A percentile compares a stretch with the other conserved stretches of the same genome.
Conservation (phyloP, 2,329 filamentous ascomycete species). For the Nemania sp. region DNA sequence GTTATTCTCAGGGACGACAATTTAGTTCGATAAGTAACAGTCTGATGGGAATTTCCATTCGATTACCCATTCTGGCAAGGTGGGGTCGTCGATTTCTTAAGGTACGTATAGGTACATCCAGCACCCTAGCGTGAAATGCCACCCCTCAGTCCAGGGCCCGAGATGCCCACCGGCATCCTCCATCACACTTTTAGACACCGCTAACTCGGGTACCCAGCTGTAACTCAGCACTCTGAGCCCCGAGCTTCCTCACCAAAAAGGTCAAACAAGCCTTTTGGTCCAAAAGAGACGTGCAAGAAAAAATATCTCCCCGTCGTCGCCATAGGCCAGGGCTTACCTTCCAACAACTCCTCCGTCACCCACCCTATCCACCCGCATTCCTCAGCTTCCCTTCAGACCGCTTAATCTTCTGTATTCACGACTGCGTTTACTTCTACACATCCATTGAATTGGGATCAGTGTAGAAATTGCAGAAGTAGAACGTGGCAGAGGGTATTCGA, state of each 20-base stretch:
- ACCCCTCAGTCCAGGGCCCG: no score
- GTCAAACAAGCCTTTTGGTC: conserved; percentile 14
- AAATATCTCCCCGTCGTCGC: conserved; percentile 21
- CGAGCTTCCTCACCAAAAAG: conserved; percentile 24
- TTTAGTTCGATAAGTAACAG: no score
- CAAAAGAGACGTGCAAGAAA: conserved; percentile 8
- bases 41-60: conserved; percentile 9
- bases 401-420: conserved; percentile 8
- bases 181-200: conserved; percentile 17
- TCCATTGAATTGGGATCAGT: conserved; percentile 18
- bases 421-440: conserved; percentile 4
- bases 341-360: conserved; percentile 23
- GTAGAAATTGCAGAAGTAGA: conserved; percentile 11
- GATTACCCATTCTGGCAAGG: conserved; percentile 17
- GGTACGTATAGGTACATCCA: conserved; percentile 5
- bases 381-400: conserved; percentile 17
- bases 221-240: conserved; percentile 3
- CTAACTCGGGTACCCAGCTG: conserved; percentile 20
- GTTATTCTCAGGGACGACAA: no score
- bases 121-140: neutral
- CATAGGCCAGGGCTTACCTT: conserved; percentile 27
- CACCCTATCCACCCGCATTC: conserved; percentile 22
- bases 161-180: conserved; percentile 13
- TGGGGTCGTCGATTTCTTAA: conserved; percentile 10
- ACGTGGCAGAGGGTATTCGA: conserved; percentile 11